Percentiles rank a stretch among this genome's conserved stretches.
Conservation (phyloP, 2,329 filamentous ascomycete genomes). For the Hirsutella thompsonii region DNA sequence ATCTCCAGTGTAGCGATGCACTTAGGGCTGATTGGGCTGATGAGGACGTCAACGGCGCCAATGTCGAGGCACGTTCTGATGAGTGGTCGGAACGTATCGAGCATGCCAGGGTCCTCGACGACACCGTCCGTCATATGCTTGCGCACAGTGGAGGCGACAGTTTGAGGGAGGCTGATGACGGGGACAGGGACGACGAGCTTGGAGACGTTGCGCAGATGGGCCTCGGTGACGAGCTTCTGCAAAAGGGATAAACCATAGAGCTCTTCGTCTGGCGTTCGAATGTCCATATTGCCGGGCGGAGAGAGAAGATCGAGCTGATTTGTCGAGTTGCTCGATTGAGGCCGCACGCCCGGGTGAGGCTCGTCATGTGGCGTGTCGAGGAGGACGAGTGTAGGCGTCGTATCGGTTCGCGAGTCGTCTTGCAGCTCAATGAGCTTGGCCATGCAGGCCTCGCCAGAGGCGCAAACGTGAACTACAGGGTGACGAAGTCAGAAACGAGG, state of each 20-base stretch:
- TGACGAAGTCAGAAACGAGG: slow-evolving; percentile 6
- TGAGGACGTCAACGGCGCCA: slow-evolving; percentile 76
- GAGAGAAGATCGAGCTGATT: slow-evolving; percentile 28
- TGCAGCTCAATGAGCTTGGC: slow-evolving; percentile 39
- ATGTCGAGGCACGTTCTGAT: slow-evolving; percentile 68
- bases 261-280: slow-evolving; percentile 31
- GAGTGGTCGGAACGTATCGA: slow-evolving; percentile 22
- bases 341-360: slow-evolving; percentile 19
- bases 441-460: slow-evolving; percentile 39
- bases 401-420: slow-evolving; percentile 35
- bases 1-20: slow-evolving; percentile 65
- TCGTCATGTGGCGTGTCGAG: slow-evolving; percentile 43
- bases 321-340: slow-evolving; percentile 27
- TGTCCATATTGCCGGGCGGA: slow-evolving; percentile 21
- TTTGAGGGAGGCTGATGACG: slow-evolving; percentile 30
- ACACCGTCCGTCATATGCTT: slow-evolving; percentile 24
- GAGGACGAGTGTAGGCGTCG: slow-evolving; percentile 43
- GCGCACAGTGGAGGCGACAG: slow-evolving; percentile 11
- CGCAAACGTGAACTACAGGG: slow-evolving; percentile 37
- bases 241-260: slow-evolving; percentile 42
- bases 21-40: slow-evolving; percentile 62
- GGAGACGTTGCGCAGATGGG: slow-evolving; percentile 40
- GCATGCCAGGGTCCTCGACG: slow-evolving; percentile 20
- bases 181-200: slow-evolving; percentile 45
- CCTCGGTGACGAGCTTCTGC: slow-evolving; percentile 44